A percentile compares a stretch with the other conserved stretches of the same genome.
Evolutionary conservation across 139 green algal genomes (phyloP).

Genomic region (Tetradesmus lagerheimii): DNA sequence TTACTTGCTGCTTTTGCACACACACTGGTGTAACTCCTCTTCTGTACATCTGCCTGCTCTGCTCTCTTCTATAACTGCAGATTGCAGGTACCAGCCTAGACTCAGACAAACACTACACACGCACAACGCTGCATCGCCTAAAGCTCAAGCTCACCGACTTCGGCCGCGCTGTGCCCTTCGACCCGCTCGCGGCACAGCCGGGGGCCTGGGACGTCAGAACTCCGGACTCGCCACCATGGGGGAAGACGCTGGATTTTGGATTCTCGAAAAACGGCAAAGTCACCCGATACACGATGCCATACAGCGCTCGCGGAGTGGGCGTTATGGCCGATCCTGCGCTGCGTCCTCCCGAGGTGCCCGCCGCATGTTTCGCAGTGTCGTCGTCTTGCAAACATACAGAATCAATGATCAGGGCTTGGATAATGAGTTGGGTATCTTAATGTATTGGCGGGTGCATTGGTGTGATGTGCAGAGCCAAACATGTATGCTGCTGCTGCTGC

Average conservation of each 20-base stretch:
- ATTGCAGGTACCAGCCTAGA: not conserved
- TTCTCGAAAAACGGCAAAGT: not conserved
- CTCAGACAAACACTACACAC: not conserved
- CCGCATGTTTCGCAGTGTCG: too few species aligned
- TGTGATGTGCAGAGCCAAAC: too few species aligned
- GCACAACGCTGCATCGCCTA: not conserved
- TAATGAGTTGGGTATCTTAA: too few species aligned
- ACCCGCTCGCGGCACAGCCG: constrained; percentile 8
- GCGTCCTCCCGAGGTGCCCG: constrained; percentile 29
- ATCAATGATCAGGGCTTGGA: too few species aligned
- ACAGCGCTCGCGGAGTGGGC: constrained; percentile 3
- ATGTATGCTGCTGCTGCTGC: too few species aligned
- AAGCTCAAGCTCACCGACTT: constrained; percentile 26
- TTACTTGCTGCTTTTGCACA: too few species aligned
- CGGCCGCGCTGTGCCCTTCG: constrained; percentile 27
- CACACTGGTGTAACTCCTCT: too few species aligned
- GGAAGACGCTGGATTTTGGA: not conserved
- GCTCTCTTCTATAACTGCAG: not conserved
- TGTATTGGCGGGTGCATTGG: too few species aligned
- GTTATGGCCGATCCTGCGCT: constrained; percentile 6
- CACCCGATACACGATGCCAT: not conserved
- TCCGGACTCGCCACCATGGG: not conserved
- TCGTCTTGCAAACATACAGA: too few species aligned
- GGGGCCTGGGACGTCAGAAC: too few species aligned
- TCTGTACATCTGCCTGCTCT: too few species aligned